A percentile compares a stretch with the other conserved stretches of the same genome.
Conservation (phyloP, 805 yeast genomes). For the Zygoascus biomembranicola region DNA sequence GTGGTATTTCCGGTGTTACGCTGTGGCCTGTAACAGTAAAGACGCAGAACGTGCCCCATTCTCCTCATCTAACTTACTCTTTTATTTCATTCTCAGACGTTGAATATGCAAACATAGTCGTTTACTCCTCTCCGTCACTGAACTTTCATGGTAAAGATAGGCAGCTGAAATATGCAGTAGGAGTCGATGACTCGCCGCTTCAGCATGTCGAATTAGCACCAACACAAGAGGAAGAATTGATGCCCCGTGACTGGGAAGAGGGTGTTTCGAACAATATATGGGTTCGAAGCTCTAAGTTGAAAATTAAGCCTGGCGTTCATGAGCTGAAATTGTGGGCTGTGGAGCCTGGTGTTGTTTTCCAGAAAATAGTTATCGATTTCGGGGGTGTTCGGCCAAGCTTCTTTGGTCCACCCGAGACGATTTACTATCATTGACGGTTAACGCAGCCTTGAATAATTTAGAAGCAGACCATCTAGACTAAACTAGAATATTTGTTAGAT, state of each 20-base stretch:
- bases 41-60: slow-evolving; percentile 1
- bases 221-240: not conserved
- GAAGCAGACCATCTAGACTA: not conserved
- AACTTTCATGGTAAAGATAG: slow-evolving; percentile 17
- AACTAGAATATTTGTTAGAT: no score
- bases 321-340: slow-evolving; percentile 12
- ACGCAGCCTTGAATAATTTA: no score
- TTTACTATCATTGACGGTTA: not conserved
- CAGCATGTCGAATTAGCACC: slow-evolving; percentile 21
- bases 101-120: slow-evolving; percentile 14
- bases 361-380: slow-evolving; percentile 13
- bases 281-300: slow-evolving; percentile 2
- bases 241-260: slow-evolving; percentile 14
- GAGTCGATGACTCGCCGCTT: slow-evolving; percentile 22
- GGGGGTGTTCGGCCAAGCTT: slow-evolving; percentile 14
- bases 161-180: slow-evolving; percentile 22
- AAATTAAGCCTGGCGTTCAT: slow-evolving; percentile 9
- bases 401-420: slow-evolving; percentile 13
- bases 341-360: slow-evolving; percentile 14
- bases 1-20: slow-evolving; percentile 12
- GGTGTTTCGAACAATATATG: slow-evolving; percentile 13
- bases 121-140: slow-evolving; percentile 21
- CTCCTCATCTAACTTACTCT: slow-evolving; percentile 9
- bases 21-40: slow-evolving; percentile 7
- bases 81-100: slow-evolving; percentile 4